Base-by-base conservation (phyloP, 257 asterid genomes). In the Cynanchum wilfordii region DNA sequence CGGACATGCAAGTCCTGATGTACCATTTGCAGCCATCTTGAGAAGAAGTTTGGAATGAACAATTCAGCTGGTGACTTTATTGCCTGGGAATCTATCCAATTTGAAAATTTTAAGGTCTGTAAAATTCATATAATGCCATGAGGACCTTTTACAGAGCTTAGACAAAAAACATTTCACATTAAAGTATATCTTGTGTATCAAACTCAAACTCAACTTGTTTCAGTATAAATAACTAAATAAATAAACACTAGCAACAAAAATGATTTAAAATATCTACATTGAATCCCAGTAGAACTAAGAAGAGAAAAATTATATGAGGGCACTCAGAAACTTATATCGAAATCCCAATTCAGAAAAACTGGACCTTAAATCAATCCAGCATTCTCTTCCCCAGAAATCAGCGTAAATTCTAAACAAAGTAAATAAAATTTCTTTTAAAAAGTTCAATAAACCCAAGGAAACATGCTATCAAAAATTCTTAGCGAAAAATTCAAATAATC, bases 1-100 rank as follows among this genome's bases (percentile, higher is more conserved):
- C 1, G 86, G 90, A 70, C 96, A 86, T 19, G 73, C 56, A 15
- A 73, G 72, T 29, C 72, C 72, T 7, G 49, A 20, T 36, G 76
- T 71, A 44, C 42, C 67, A 64, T 81, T 75, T 40, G 76, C 16
- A 58, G 76, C 80, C 85, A 81, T 81, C 47, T 68, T 17, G 66
- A 52, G 71, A 30, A 20, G 65, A 30, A 20, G 70, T 66, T 25
- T 58, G 15, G 24, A 2, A 10, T 22, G 15, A 67, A 19, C 17
- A 51, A 72, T 57, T 15, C 55, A 66, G 50, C 59, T 20, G 29
- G 29, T 27, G 58, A 22, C 72, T 51, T 73, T 59, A 50, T 16
- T 4, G 6, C 45, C 56, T 67, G 33, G 50, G 44, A 66, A 50
- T 63, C 15, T 47, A 63, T 20, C 15, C 68, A 33, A 36, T 19